phyloP scores from a whole-genome alignment of 2,329 filamentous ascomycete genomes.

The Fragosphaeria purpurea region DNA sequence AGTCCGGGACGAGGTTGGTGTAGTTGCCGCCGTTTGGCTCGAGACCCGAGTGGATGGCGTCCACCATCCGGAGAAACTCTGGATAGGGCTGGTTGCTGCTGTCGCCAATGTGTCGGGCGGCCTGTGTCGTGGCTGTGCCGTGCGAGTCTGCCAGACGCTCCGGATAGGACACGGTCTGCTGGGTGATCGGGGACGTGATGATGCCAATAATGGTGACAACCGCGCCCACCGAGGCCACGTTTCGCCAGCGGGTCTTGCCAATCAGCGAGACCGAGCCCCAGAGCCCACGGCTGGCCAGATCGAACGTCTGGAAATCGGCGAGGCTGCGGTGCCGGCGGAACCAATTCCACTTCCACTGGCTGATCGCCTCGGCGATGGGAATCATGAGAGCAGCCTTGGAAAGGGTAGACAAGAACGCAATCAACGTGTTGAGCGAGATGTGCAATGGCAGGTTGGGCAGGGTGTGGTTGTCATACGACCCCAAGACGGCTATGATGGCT shows the following conservation, averaged over 20 bases:
- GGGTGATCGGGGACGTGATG: conserved; percentile 15
- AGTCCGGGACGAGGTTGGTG: background rate
- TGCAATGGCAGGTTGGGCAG: conserved; percentile 15
- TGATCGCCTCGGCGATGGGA: conserved; percentile 18
- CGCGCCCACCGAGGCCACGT: conserved; percentile 18
- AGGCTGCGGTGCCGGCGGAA: conserved; percentile 17
- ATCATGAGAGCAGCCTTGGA: conserved; percentile 16
- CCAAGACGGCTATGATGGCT: background rate
- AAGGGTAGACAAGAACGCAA: conserved; percentile 20
- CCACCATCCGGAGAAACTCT: conserved; percentile 1
- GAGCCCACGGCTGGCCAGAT: conserved; percentile 17
- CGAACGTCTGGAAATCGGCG: conserved; percentile 20
- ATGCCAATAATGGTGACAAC: conserved; percentile 14
- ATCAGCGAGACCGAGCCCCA: conserved; percentile 15
- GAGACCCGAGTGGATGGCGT: background rate
- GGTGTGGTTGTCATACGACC: background rate
- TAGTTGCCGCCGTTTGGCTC: background rate
- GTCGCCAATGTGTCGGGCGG: conserved; percentile 1
- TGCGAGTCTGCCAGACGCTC: conserved; percentile 6
- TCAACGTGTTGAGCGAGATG: conserved; percentile 19
- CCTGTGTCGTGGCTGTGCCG: background rate
- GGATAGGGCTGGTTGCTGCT: conserved; percentile 1
- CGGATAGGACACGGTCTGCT: conserved; percentile 15
- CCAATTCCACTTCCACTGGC: conserved; percentile 25
- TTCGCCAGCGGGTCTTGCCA: conserved; percentile 14